Percentiles rank a stretch among this genome's conserved stretches.
Conservation (phyloP, 129 eudicot species). For the Escallonia herrerae region DNA sequence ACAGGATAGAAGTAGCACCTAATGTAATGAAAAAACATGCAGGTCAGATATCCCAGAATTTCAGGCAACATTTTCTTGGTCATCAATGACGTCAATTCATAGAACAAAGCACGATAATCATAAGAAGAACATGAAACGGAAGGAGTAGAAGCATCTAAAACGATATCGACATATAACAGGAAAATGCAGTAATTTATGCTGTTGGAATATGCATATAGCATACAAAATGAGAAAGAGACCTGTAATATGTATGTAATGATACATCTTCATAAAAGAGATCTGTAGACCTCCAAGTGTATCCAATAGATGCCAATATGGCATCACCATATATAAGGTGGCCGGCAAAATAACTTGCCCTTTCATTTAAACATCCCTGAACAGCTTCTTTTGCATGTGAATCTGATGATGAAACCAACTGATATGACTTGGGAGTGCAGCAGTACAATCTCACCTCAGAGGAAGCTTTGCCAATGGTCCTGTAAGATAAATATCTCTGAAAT, state of each 20-base stretch:
- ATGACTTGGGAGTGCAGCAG: conserved; percentile 37
- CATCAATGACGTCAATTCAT: too few relatives aligned
- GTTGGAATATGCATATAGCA: neutral
- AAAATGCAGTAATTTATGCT: too few relatives aligned
- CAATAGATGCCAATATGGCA: conserved; percentile 79
- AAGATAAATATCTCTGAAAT: conserved; percentile 8
- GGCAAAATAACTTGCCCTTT: conserved; percentile 72
- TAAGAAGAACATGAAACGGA: too few relatives aligned
- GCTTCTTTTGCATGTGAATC: conserved; percentile 16
- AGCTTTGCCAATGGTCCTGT: conserved; percentile 84
- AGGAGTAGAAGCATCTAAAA: too few relatives aligned
- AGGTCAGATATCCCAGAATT: too few relatives aligned
- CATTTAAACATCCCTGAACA: conserved; percentile 33
- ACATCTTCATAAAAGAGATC: conserved; percentile 72
- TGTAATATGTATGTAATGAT: conserved; percentile 53
- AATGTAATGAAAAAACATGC: too few relatives aligned
- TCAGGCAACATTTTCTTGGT: too few relatives aligned
- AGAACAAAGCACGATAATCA: too few relatives aligned
- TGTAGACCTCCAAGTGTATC: conserved; percentile 74
- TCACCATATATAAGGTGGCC: conserved; percentile 69
- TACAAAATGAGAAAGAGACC: conserved; percentile 36
- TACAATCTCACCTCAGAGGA: conserved; percentile 83
- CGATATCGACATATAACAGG: too few relatives aligned
- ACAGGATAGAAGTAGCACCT: too few relatives aligned
- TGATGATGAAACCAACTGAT: conserved; percentile 10